phyloP scores from a whole-genome alignment of 495 filamentous ascomycete genomes.

The Annulohypoxylon stygium region DNA sequence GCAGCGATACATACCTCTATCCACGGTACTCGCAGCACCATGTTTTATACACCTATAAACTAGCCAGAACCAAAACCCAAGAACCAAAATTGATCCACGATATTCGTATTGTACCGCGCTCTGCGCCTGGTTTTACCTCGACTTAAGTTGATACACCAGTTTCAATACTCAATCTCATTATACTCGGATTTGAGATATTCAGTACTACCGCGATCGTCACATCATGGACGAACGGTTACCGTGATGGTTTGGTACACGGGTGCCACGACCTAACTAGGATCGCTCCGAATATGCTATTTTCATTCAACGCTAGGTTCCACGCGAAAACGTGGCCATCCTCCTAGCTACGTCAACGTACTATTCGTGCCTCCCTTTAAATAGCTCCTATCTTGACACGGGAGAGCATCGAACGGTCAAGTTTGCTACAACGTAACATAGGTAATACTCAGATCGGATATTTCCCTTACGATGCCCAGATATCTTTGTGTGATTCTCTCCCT shows the following conservation, averaged over 20 bases:
- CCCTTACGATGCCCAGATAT: background rate
- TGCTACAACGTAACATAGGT: constrained; percentile 6
- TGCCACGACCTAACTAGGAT: constrained; percentile 22
- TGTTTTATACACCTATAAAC: background rate
- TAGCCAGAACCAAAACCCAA: constrained; percentile 3
- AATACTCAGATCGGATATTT: constrained; percentile 1
- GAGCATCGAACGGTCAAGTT: background rate
- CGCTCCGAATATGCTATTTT: constrained; percentile 12
- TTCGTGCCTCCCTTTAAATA: constrained; percentile 10
- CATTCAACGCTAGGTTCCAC: constrained; percentile 12
- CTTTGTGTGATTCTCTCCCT: background rate
- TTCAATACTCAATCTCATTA: constrained; percentile 15
- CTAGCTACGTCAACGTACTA: constrained; percentile 7
- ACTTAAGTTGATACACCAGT: constrained; percentile 22
- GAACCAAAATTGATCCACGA: constrained; percentile 11
- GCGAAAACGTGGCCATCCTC: constrained; percentile 12
- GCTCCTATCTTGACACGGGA: background rate
- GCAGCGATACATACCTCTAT: constrained; percentile 1
- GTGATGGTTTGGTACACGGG: constrained; percentile 9
- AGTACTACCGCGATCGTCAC: constrained; percentile 10
- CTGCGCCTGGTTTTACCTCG: constrained; percentile 19
- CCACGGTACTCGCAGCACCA: background rate
- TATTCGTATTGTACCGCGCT: constrained; percentile 28
- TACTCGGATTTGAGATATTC: constrained; percentile 7
- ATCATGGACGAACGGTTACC: constrained; percentile 9